Conservation (phyloP, 192 early-diverging fungal species). For the Dissophora ornata region DNA sequence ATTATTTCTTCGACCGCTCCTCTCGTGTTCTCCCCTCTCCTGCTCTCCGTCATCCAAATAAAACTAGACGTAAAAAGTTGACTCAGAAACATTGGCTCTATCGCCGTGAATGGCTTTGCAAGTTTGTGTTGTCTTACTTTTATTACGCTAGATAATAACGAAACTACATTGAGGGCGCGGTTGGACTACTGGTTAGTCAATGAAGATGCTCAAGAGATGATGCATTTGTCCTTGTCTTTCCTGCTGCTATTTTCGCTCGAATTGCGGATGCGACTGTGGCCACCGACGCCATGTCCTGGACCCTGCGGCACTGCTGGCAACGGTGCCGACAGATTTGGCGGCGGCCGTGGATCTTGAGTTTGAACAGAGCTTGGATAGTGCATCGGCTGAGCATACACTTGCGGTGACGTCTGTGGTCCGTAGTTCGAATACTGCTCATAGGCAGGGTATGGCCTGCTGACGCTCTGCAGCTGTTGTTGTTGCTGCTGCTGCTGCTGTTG, state of each 20-base stretch:
- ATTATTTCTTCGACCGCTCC: neutral
- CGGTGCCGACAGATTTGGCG: neutral
- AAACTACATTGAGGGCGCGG: neutral
- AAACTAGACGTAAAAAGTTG: neutral
- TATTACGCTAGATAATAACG: neutral
- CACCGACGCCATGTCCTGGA: neutral
- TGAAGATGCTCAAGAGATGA: conserved; percentile 28
- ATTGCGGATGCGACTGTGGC: conserved; percentile 15
- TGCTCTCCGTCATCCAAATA: conserved; percentile 2
- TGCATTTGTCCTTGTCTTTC: conserved; percentile 42
- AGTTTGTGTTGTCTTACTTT: neutral
- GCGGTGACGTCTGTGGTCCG: neutral
- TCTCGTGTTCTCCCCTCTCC: neutral
- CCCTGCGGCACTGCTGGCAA: conserved; percentile 2
- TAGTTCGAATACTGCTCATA: neutral
- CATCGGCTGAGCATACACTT: neutral
- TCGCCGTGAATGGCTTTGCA: no score
- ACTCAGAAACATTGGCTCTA: neutral
- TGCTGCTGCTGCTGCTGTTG: conserved; percentile 28
- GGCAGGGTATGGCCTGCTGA: neutral
- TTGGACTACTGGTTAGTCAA: no score
- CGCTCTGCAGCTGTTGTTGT: conserved; percentile 8
- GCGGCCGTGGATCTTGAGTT: neutral
- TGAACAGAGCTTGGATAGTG: neutral
- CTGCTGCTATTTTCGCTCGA: conserved; percentile 34